phyloP scores from a whole-genome alignment of 1,284 basidiomycete genomes.

The Mycena sp. region DNA sequence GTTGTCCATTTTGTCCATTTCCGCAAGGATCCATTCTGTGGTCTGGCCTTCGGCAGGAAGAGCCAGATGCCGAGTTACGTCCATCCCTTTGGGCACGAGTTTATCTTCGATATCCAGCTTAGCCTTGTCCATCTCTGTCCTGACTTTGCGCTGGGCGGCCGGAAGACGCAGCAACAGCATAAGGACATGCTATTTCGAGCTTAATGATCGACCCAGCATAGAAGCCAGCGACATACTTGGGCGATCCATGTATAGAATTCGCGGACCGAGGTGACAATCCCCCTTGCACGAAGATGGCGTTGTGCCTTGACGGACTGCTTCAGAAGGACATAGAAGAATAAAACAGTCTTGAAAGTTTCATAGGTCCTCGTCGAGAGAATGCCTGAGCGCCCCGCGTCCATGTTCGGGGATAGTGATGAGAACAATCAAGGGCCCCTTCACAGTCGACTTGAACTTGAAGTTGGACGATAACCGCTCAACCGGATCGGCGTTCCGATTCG shows the following conservation, averaged over 20 bases:
- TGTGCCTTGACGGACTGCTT: conserved; percentile 60
- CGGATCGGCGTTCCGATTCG: too few species aligned
- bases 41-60: conserved; percentile 77
- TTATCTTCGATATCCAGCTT: conserved; percentile 72
- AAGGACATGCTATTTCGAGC: conserved; percentile 62
- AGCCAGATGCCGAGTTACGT: conserved; percentile 68
- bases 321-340: conserved; percentile 72
- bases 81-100: conserved; percentile 70
- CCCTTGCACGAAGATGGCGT: conserved; percentile 82
- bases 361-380: conserved; percentile 40
- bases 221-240: conserved; percentile 52
- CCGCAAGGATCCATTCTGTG: conserved; percentile 80
- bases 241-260: conserved; percentile 68
- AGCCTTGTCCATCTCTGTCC: conserved; percentile 75
- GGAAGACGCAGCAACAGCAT: conserved; percentile 76
- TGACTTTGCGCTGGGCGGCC: conserved; percentile 71
- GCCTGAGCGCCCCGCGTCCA: conserved; percentile 11
- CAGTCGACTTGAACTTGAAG: too few species aligned
- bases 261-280: conserved; percentile 57
- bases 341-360: conserved; percentile 65
- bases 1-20: conserved; percentile 83
- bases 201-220: background rate
- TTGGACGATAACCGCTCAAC: too few species aligned
- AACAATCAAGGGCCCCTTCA: background rate
- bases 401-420: background rate